These are phyloP conservation scores for Quercus suber DNA, from an alignment of 306 rosid species.

Conservation along the genomic window DNA sequence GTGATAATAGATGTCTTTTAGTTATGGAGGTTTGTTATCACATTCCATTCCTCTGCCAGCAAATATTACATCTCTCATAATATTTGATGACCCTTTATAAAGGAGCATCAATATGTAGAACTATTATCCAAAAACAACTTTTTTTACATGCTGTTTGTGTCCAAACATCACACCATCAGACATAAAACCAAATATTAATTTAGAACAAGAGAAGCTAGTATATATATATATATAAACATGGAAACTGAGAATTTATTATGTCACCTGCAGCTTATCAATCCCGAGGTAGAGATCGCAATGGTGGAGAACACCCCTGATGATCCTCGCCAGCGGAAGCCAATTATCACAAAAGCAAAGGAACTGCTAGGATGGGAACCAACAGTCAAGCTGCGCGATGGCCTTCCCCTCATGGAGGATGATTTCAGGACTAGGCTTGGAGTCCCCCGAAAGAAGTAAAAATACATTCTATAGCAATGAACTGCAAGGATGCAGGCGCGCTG, in stretches of 20 bases:
- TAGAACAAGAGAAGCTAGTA: background rate
- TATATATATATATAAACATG: background rate
- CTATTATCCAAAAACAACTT: too few species aligned
- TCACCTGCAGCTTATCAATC: conserved; percentile 67
- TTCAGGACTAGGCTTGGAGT: conserved; percentile 72
- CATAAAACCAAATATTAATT: background rate
- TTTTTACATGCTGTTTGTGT: background rate
- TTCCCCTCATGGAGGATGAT: conserved; percentile 86
- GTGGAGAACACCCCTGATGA: conserved; percentile 93
- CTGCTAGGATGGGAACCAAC: conserved; percentile 79
- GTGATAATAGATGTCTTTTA: background rate
- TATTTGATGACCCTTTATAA: background rate
- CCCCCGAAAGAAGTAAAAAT: conserved; percentile 21
- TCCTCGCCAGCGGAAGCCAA: conserved; percentile 81
- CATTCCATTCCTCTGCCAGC: background rate
- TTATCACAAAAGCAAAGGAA: conserved; percentile 67
- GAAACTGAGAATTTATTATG: background rate
- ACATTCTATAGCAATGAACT: background rate
- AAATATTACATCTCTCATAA: background rate
- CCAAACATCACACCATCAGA: background rate
- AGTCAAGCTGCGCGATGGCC: conserved; percentile 61
- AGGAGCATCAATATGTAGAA: too few species aligned
- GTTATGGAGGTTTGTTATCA: background rate
- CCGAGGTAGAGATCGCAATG: conserved; percentile 54
- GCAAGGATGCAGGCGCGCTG: background rate